Evolutionary conservation across 2,329 filamentous ascomycete genomes (phyloP).

Genomic region (Geosmithia morbida): DNA sequence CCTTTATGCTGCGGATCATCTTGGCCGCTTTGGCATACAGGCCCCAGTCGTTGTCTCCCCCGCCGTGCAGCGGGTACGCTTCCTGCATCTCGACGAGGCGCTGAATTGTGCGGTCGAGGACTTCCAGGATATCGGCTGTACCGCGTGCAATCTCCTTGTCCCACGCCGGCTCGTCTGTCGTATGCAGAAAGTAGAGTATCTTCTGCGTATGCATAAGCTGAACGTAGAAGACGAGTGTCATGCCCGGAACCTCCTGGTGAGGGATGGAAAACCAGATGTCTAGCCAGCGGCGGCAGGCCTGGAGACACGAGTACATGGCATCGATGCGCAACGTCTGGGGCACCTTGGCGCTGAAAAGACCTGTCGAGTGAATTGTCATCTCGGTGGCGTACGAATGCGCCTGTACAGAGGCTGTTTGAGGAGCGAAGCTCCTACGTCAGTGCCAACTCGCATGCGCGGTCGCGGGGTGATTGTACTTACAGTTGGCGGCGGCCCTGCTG

Average conservation of each 20-base stretch:
- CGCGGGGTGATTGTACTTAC: conserved; percentile 8
- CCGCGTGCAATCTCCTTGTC: conserved; percentile 20
- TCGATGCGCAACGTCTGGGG: conserved; percentile 16
- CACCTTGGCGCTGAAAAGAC: conserved; percentile 15
- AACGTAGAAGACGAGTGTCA: conserved; percentile 18
- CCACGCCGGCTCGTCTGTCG: conserved; percentile 23
- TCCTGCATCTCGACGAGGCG: conserved; percentile 12
- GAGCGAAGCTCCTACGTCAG: neutral
- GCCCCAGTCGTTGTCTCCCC: conserved; percentile 11
- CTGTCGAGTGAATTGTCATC: conserved; percentile 15
- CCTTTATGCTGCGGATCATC: conserved; percentile 18
- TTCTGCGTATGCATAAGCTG: conserved; percentile 20
- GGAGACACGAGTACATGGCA: conserved; percentile 20
- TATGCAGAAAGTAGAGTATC: conserved; percentile 22
- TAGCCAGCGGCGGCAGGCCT: conserved; percentile 18
- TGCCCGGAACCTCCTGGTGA: conserved; percentile 11
- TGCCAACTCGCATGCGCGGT: neutral
- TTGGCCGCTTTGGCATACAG: conserved; percentile 17
- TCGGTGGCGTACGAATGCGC: conserved; percentile 15
- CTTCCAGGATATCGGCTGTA: conserved; percentile 17
- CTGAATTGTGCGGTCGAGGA: conserved; percentile 19
- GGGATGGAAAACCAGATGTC: conserved; percentile 19
- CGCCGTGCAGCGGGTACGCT: conserved; percentile 12
- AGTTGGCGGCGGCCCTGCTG: conserved; percentile 8
- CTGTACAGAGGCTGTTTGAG: conserved; percentile 13